Percentiles rank a stretch among this genome's conserved stretches.
Conservation (phyloP, 2,329 filamentous ascomycete genomes). For the Colletotrichum magnum region DNA sequence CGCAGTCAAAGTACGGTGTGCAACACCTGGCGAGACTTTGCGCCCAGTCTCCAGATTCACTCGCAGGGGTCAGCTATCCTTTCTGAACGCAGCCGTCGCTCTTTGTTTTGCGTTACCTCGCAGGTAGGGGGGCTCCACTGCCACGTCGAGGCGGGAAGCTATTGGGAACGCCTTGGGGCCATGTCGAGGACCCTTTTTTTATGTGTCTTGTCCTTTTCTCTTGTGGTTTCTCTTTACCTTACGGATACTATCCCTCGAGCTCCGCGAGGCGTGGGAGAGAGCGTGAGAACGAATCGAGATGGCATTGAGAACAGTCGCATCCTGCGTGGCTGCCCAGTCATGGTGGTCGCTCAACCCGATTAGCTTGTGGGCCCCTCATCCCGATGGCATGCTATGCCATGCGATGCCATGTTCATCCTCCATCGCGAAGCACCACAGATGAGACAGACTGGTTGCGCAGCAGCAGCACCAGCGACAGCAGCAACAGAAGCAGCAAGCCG, state of each 20-base stretch:
- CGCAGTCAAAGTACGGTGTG: conserved; percentile 40
- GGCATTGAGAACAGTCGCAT: conserved; percentile 14
- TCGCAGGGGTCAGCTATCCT: conserved; percentile 36
- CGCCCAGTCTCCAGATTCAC: conserved; percentile 33
- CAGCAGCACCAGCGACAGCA: neutral
- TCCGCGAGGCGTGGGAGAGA: neutral
- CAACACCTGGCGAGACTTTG: conserved; percentile 38
- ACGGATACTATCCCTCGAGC: neutral
- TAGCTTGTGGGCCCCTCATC: conserved; percentile 35
- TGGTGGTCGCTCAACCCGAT: conserved; percentile 31
- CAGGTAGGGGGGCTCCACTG: conserved; percentile 35
- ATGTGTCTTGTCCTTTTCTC: neutral
- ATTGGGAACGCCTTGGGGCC: conserved; percentile 15
- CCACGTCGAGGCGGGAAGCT: conserved; percentile 34
- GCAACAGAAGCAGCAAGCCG: too few relatives aligned
- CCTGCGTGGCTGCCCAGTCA: conserved; percentile 36
- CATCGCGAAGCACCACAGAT: conserved; percentile 18
- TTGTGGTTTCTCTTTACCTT: neutral
- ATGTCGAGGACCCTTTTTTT: conserved; percentile 26
- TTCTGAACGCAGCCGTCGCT: conserved; percentile 32
- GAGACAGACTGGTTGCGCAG: neutral
- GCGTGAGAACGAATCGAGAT: neutral
- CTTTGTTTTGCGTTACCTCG: conserved; percentile 40
- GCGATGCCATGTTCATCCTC: conserved; percentile 23
- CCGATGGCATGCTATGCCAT: conserved; percentile 25